A percentile compares a stretch with the other conserved stretches of the same genome.
Evolutionary conservation across 768 basidiomycete species (phyloP).

Genomic region (Leucocoprinus sp.): DNA sequence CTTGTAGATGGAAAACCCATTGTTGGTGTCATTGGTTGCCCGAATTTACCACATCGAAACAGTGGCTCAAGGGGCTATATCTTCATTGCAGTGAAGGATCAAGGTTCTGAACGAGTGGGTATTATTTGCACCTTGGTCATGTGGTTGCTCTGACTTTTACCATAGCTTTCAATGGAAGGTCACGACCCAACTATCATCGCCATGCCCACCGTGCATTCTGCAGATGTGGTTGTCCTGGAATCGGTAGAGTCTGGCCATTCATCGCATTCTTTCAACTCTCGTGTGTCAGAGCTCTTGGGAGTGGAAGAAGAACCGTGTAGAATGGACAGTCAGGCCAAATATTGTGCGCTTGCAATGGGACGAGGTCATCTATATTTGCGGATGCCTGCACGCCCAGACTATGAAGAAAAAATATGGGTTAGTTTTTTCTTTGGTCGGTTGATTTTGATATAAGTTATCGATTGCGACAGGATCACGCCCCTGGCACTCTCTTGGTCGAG

Average conservation of each 20-base stretch:
- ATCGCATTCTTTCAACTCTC: slow-evolving; percentile 77
- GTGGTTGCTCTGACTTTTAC: not conserved
- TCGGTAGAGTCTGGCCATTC: slow-evolving; percentile 90
- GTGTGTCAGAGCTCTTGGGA: slow-evolving; percentile 57
- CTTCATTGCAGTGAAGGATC: slow-evolving; percentile 80
- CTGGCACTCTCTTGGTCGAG: slow-evolving; percentile 73
- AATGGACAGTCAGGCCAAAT: slow-evolving; percentile 98
- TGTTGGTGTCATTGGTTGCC: slow-evolving; percentile 86
- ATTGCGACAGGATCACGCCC: slow-evolving; percentile 71
- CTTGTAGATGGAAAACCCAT: slow-evolving; percentile 72
- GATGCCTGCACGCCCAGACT: slow-evolving; percentile 71
- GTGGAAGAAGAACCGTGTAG: slow-evolving; percentile 60
- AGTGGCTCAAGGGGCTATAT: slow-evolving; percentile 62
- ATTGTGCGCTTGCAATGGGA: slow-evolving; percentile 76
- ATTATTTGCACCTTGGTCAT: not conserved
- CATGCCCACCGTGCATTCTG: slow-evolving; percentile 34
- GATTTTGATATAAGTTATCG: not conserved
- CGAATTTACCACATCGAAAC: slow-evolving; percentile 68
- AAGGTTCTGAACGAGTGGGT: slow-evolving; percentile 44
- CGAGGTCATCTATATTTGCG: slow-evolving; percentile 79
- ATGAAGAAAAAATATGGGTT: slow-evolving; percentile 96
- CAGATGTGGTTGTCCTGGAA: slow-evolving; percentile 68
- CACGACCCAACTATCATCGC: slow-evolving; percentile 30
- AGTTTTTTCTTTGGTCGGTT: slow-evolving; percentile 14
- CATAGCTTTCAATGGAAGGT: slow-evolving; percentile 46